A percentile compares a stretch with the other conserved stretches of the same genome.
These are phyloP conservation scores for Irpex sp. DNA, from an alignment of 1,284 basidiomycete species.

Conservation along the genomic window DNA sequence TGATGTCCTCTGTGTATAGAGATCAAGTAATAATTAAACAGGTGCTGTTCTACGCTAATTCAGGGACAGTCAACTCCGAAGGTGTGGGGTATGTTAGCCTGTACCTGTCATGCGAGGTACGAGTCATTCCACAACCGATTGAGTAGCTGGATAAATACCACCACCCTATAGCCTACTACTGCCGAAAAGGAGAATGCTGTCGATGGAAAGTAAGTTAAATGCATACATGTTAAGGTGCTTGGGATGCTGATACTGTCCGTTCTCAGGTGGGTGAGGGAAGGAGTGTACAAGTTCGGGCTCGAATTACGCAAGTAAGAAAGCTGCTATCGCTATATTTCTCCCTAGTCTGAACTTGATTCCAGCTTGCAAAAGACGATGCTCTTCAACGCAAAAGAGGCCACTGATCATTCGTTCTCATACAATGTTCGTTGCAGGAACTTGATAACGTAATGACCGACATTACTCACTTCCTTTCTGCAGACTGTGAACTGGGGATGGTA, in stretches of 20 bases:
- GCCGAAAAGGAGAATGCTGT: conserved; percentile 68
- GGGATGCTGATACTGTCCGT: neutral
- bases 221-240: neutral
- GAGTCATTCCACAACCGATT: conserved; percentile 23
- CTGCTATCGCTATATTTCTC: neutral
- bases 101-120: conserved; percentile 78
- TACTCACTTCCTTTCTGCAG: neutral
- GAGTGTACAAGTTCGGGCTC: conserved; percentile 81
- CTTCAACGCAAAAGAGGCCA: conserved; percentile 74
- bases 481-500: conserved; percentile 15
- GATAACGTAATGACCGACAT: neutral
- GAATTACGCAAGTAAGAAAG: conserved; percentile 64
- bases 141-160: neutral
- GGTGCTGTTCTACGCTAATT: conserved; percentile 74
- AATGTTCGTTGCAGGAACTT: conserved; percentile 41
- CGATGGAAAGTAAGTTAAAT: conserved; percentile 49
- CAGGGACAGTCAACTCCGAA: conserved; percentile 51
- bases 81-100: conserved; percentile 53
- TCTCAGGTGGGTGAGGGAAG: conserved; percentile 76
- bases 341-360: neutral
- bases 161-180: conserved; percentile 55
- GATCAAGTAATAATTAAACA: conserved; percentile 39
- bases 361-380: conserved; percentile 49
- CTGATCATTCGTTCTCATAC: conserved; percentile 80
- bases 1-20: neutral